These are phyloP conservation scores for Mucor mucedo DNA, from an alignment of 371 early-diverging fungal genomes.

Conservation along the genomic window DNA sequence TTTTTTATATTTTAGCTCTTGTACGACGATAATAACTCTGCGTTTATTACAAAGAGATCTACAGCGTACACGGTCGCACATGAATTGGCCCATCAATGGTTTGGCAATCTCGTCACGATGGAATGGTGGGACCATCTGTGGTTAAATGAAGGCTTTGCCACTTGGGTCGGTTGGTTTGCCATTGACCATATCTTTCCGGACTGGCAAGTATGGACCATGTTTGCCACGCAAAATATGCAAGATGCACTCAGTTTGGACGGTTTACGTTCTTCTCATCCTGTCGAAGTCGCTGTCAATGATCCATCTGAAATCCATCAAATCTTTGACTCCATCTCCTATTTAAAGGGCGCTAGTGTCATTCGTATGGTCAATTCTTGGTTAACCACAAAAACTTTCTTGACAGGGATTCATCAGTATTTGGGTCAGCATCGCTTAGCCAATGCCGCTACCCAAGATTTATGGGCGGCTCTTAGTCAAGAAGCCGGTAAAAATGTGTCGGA, in stretches of 20 bases:
- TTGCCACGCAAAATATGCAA: slow-evolving; percentile 74
- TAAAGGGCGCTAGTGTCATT: slow-evolving; percentile 93
- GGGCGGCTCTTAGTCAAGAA: slow-evolving; percentile 76
- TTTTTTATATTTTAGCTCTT: slow-evolving; percentile 50
- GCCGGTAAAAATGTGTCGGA: slow-evolving; percentile 73
- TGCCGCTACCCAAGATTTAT: slow-evolving; percentile 82
- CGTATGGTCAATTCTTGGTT: slow-evolving; percentile 89
- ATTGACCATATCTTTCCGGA: slow-evolving; percentile 79
- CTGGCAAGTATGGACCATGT: slow-evolving; percentile 82
- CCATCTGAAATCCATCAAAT: slow-evolving; percentile 82
- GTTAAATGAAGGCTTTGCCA: slow-evolving; percentile 98
- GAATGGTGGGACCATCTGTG: slow-evolving; percentile 94
- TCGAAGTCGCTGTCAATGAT: slow-evolving; percentile 87
- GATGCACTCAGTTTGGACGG: slow-evolving; percentile 79
- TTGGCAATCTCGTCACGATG: slow-evolving; percentile 88
- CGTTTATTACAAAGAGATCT: slow-evolving; percentile 69
- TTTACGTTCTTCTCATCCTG: slow-evolving; percentile 88
- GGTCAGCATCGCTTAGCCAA: slow-evolving; percentile 81
- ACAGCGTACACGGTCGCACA: slow-evolving; percentile 90
- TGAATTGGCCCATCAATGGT: slow-evolving; percentile 97
- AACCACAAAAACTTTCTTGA: slow-evolving; percentile 71
- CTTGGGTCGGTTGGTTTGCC: slow-evolving; percentile 88
- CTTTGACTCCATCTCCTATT: slow-evolving; percentile 85
- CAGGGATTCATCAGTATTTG: slow-evolving; percentile 85
- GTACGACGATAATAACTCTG: slow-evolving; percentile 67